Percentiles rank a stretch among this genome's conserved stretches.
Evolutionary conservation across 805 yeast genomes (phyloP).

Genomic region (Metschnikowia aberdeeniae): DNA sequence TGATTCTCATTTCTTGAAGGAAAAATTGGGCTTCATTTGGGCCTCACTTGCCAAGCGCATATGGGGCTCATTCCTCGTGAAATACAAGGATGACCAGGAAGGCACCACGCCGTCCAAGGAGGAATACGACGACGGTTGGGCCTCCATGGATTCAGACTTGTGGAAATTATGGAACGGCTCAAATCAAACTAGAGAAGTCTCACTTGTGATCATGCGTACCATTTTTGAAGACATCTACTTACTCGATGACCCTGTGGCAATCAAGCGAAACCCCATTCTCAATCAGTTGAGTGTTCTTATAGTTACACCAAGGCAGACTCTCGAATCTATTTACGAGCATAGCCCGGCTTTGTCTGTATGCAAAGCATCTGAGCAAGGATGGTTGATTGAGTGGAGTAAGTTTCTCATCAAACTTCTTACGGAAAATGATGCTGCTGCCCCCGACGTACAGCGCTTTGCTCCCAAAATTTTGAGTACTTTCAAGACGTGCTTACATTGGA

Average conservation of each 20-base stretch:
- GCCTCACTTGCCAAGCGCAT: constrained; percentile 83
- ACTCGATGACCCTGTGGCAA: constrained; percentile 86
- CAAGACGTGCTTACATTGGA: constrained; percentile 90
- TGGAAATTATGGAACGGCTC: constrained; percentile 69
- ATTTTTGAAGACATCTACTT: constrained; percentile 90
- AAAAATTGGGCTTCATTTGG: constrained; percentile 88
- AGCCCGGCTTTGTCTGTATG: constrained; percentile 61
- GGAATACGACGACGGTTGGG: constrained; percentile 69
- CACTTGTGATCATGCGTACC: constrained; percentile 75
- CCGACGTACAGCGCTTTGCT: constrained; percentile 43
- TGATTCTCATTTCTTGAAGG: constrained; percentile 89
- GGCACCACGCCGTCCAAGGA: constrained; percentile 30
- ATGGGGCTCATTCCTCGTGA: constrained; percentile 76
- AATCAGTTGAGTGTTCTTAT: constrained; percentile 82
- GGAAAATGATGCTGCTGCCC: constrained; percentile 24
- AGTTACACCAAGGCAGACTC: constrained; percentile 64
- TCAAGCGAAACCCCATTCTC: constrained; percentile 70
- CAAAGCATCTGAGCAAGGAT: constrained; percentile 72
- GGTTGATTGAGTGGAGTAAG: constrained; percentile 73
- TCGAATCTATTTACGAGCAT: constrained; percentile 59
- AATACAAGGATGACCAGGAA: constrained; percentile 22
- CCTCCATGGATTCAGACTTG: constrained; percentile 76
- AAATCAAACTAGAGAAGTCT: constrained; percentile 64
- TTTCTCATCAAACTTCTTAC: constrained; percentile 33
- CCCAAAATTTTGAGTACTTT: constrained; percentile 73